phyloP scores from a whole-genome alignment of 805 yeast species.

The Ogataea corticis region DNA sequence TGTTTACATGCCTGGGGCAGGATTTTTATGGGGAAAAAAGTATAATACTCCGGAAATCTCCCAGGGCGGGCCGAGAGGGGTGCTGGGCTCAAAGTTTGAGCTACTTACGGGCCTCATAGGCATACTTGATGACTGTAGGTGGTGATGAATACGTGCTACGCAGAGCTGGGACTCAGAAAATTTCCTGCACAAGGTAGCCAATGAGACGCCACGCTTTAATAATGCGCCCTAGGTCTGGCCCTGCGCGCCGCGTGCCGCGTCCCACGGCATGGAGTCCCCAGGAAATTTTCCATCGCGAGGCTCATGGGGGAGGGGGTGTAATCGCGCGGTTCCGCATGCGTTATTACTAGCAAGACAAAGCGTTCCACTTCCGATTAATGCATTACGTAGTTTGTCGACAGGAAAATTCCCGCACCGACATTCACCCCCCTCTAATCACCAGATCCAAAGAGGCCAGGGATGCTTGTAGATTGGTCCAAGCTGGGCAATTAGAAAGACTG shows the following conservation, averaged over 20 bases:
- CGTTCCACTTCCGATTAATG: background rate
- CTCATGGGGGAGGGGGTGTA: background rate
- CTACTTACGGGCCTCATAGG: too few species aligned
- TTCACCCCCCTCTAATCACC: too few species aligned
- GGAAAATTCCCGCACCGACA: constrained; percentile 3
- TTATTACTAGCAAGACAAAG: background rate
- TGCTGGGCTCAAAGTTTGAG: too few species aligned
- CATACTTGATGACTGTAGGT: too few species aligned
- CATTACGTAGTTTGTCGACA: background rate
- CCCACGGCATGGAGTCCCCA: background rate
- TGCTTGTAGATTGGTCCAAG: too few species aligned
- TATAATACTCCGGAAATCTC: background rate
- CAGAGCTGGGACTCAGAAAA: background rate
- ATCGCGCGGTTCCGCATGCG: background rate
- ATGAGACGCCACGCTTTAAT: background rate
- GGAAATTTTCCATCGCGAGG: background rate
- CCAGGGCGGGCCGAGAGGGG: too few species aligned
- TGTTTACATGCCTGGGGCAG: background rate
- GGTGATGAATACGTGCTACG: too few species aligned
- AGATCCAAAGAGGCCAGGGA: too few species aligned
- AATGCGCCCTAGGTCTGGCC: background rate
- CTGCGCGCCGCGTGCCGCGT: background rate
- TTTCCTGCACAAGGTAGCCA: background rate
- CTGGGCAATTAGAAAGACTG: too few species aligned
- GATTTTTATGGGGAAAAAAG: background rate